Evolutionary conservation across 2,329 filamentous ascomycete species (phyloP).

Genomic region (Xylaria polymorpha): DNA sequence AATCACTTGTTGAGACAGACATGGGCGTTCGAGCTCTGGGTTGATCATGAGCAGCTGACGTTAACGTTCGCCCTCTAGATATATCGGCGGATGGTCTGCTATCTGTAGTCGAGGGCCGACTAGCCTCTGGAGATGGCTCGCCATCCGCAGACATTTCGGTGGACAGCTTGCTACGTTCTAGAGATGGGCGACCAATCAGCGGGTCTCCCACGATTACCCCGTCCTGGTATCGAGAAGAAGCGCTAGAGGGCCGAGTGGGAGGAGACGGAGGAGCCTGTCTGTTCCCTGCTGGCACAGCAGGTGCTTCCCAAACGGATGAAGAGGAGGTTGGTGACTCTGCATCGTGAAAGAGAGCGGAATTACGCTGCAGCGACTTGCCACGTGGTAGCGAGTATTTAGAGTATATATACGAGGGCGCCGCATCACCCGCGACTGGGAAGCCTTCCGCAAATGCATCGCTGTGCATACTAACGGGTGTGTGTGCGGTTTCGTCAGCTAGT

Average conservation of each 20-base stretch:
- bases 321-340: slow-evolving; percentile 61
- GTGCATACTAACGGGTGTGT: slow-evolving; percentile 78
- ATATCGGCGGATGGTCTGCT: slow-evolving; percentile 61
- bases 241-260: slow-evolving; percentile 69
- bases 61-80: slow-evolving; percentile 59
- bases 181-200: slow-evolving; percentile 58
- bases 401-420: slow-evolving; percentile 83
- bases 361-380: slow-evolving; percentile 80
- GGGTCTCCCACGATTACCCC: slow-evolving; percentile 55
- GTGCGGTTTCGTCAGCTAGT: slow-evolving; percentile 71
- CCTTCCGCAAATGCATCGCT: slow-evolving; percentile 73
- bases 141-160: slow-evolving; percentile 58
- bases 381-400: slow-evolving; percentile 86
- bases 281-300: slow-evolving; percentile 53
- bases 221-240: slow-evolving; percentile 54
- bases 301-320: slow-evolving; percentile 74
- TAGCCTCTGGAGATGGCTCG: slow-evolving; percentile 58
- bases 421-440: slow-evolving; percentile 58
- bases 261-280: slow-evolving; percentile 69
- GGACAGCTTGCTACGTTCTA: slow-evolving; percentile 63
- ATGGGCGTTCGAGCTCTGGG: slow-evolving; percentile 58
- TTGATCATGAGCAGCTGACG: slow-evolving; percentile 54
- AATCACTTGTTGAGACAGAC: slow-evolving; percentile 64
- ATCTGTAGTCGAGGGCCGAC: slow-evolving; percentile 59
- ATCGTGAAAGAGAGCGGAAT: slow-evolving; percentile 69